Base-by-base conservation (phyloP, 2,329 filamentous ascomycete species). In the Penicillium sp. region DNA sequence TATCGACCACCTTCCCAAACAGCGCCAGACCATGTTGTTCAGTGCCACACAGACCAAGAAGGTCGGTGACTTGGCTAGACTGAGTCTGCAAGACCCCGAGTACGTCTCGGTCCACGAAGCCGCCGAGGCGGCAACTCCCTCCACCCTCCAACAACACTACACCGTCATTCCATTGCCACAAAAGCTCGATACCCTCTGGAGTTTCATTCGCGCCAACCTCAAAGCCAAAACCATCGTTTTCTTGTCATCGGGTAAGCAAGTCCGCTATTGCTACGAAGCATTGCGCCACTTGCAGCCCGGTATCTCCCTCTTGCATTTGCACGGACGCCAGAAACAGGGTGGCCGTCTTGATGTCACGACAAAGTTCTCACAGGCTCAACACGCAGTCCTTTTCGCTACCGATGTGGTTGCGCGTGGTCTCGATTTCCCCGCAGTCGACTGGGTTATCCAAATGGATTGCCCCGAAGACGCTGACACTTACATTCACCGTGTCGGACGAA, bases 361-460 rank as follows among this genome's bases (percentile, higher is more conserved):
- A 4, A 87, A 89, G 48, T 99, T 97, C 71, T 87, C 90, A 0
- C 81, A 86, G 0, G 85, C 92, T 1, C 91, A 94, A 67, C 82
- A 90, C 53, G 88, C 91, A 1, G 97, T 94, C 69, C 81, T 99
- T 0, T 96, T 99, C 70, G 91, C 94, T 1, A 99, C 94, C 0
- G 94, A 99, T 69, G 91, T 99, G 5, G 92, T 95, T 4, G 94
- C 94, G 0, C 85, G 94, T 72, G 94, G 94, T 60, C 83, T 99
- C 11, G 94, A 99, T 72, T 97, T 99, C 69, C 94, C 94, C 0
- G 88, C 92, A 3, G 94, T 99, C 0, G 94, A 99, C 72, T 99
- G 94, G 89, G 94, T 99, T 5, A 91, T 99, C n/a, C 94, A 99
- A 71, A 83, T 91, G n/a, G 94, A 99, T 72, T 96, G 91, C 62